Evolutionary conservation across 208 protist genomes (phyloP).

Genomic region (Balamuthia mandrillaris): DNA sequence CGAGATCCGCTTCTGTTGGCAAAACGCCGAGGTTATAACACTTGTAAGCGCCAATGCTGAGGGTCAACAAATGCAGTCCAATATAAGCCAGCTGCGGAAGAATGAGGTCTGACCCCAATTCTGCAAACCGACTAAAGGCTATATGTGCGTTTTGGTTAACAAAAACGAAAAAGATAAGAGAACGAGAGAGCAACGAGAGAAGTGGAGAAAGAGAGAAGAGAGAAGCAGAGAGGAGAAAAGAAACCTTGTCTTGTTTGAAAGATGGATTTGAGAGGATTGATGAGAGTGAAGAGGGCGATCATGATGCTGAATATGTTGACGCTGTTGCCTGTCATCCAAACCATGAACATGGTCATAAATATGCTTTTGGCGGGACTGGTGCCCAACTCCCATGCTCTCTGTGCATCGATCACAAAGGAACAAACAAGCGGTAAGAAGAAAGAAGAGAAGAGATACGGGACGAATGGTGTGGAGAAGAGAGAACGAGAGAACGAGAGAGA

Average conservation of each 20-base stretch:
- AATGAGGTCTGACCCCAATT: not conserved
- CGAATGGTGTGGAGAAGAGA: no score
- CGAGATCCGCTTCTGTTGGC: not conserved
- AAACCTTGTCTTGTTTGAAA: not conserved
- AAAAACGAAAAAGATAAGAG: not conserved
- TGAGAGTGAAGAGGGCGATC: constrained; percentile 17
- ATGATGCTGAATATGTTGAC: constrained; percentile 49
- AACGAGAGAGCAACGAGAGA: not conserved
- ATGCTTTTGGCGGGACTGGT: not conserved
- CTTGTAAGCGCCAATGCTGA: constrained; percentile 18
- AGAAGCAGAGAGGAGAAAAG: not conserved
- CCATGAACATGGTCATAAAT: constrained; percentile 48
- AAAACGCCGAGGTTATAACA: constrained; percentile 14
- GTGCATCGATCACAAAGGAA: no score
- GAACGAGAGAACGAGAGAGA: no score
- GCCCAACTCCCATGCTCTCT: constrained; percentile 39
- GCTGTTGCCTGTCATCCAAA: constrained; percentile 42
- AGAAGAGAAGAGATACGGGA: no score
- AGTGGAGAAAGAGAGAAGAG: not conserved
- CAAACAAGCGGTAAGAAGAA: no score
- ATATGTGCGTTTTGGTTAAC: not conserved
- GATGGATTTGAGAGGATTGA: constrained; percentile 19
- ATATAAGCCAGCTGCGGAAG: constrained; percentile 14
- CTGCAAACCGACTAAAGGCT: not conserved
- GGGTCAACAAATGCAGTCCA: not conserved